phyloP scores from a whole-genome alignment of 169 alveolate species.

The Plasmodium gallinaceum region DNA sequence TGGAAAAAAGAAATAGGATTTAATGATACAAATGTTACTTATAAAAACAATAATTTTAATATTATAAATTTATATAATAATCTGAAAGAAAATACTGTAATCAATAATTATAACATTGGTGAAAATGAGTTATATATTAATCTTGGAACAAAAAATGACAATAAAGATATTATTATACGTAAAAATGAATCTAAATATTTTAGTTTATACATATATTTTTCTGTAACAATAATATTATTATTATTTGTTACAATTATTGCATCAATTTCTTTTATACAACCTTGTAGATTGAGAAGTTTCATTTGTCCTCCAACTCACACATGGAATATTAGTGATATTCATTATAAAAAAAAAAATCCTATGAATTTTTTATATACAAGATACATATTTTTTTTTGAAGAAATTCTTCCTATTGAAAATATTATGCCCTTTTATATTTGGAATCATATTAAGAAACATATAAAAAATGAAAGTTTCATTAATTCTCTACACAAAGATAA shows the following conservation, averaged over 20 bases:
- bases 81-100: too few relatives aligned
- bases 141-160: neutral
- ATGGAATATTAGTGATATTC: constrained; percentile 50
- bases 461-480: constrained; percentile 11
- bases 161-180: neutral
- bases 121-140: neutral
- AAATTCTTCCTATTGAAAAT: constrained; percentile 43
- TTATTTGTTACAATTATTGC: constrained; percentile 20
- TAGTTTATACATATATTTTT: neutral
- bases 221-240: neutral
- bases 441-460: constrained; percentile 30
- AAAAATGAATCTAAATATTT: neutral
- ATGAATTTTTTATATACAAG: constrained; percentile 53
- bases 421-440: constrained; percentile 75
- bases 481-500: constrained; percentile 19
- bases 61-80: too few relatives aligned
- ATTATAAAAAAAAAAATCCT: constrained; percentile 35
- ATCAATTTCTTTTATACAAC: constrained; percentile 16
- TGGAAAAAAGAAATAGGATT: too few relatives aligned
- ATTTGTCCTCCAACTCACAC: constrained; percentile 33
- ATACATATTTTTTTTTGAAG: constrained; percentile 57
- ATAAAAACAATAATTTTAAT: too few relatives aligned
- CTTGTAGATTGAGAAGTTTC: constrained; percentile 12
- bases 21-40: too few relatives aligned
- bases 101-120: too few relatives aligned